Evolutionary conservation across 805 yeast genomes (phyloP).

Genomic region (Schizosaccharomyces lindneri): DNA sequence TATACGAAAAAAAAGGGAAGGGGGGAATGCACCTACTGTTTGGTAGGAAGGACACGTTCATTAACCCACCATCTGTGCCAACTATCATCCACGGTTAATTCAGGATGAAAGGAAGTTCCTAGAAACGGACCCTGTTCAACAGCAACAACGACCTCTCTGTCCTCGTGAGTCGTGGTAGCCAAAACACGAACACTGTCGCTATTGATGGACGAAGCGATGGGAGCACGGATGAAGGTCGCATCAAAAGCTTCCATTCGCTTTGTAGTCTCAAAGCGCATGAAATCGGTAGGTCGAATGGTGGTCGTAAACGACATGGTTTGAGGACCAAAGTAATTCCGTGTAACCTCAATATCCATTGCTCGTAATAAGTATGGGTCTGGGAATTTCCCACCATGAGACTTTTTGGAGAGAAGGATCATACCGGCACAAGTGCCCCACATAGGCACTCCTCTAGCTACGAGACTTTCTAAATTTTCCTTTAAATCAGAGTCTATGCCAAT

Average conservation of each 20-base stretch:
- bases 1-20: not conserved
- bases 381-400: slow-evolving; percentile 23
- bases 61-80: slow-evolving; percentile 50
- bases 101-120: slow-evolving; percentile 69
- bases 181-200: slow-evolving; percentile 10
- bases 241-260: slow-evolving; percentile 12
- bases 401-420: slow-evolving; percentile 35
- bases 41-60: slow-evolving; percentile 23
- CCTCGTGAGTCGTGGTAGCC: slow-evolving; percentile 7
- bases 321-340: slow-evolving; percentile 57
- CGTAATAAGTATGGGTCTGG: slow-evolving; percentile 34
- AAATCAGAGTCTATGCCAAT: not conserved
- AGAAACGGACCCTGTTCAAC: slow-evolving; percentile 41
- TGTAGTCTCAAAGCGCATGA: not conserved
- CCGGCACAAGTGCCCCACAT: slow-evolving; percentile 84
- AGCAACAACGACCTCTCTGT: slow-evolving; percentile 31
- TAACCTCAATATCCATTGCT: slow-evolving; percentile 37
- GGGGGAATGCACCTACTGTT: not conserved
- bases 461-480: slow-evolving; percentile 11
- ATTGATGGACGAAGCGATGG: slow-evolving; percentile 25
- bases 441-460: slow-evolving; percentile 46
- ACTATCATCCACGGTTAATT: slow-evolving; percentile 29
- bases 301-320: slow-evolving; percentile 40
- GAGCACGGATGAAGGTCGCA: slow-evolving; percentile 48
- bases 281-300: not conserved